Base-by-base conservation (phyloP, 2,329 filamentous ascomycete genomes). In the Pestalotiopsis fici region DNA sequence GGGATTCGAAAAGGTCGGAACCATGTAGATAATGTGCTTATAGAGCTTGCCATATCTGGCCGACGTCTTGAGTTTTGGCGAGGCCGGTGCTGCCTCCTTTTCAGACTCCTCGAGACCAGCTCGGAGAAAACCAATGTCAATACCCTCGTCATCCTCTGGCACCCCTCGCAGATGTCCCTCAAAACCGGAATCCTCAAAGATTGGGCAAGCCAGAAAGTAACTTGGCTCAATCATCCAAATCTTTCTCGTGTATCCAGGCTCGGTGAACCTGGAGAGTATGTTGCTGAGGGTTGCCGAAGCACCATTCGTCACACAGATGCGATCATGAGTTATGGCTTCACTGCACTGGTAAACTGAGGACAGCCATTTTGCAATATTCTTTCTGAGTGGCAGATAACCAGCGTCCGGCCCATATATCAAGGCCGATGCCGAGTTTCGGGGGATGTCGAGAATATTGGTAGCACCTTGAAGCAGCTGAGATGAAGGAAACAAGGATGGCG, bases 1-100 rank as follows among this genome's bases (percentile, higher is more conserved):
- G 0, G 95, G 95, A 75, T 98, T 98, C 59, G 93, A 90, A 78
- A 94, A 97, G 0, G 94, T 94, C 0, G 95, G 93, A 15, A 97
- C 94, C 31, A 89, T 88, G 78, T 98, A 98, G 72, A 98, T 91
- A 72, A 98, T 78, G 76, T 97, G 92, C 66, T 90, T 90, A 81
- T n/a, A 23, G 3, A 61, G 15, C 47, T 54, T 54, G 7, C 15
- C 7, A 54, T 54, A 12, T 23, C 77, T n/a, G n/a, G n/a, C n/a
- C n/a, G n/a, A 71, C 2, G 83, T 82, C 76, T 90, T 91, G 70
- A 84, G 72, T 67, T n/a, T n/a, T n/a, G n/a, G 61, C 11, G n/a
- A 28, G n/a, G 27, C 35, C n/a, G 6, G 21, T 11, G 18, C 7
- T 15, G 15, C 13, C 37, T 54, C 28, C n/a, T 43, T 7, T 11